Conservation (phyloP, 139 green algal species). For the Nannochloris sp. region DNA sequence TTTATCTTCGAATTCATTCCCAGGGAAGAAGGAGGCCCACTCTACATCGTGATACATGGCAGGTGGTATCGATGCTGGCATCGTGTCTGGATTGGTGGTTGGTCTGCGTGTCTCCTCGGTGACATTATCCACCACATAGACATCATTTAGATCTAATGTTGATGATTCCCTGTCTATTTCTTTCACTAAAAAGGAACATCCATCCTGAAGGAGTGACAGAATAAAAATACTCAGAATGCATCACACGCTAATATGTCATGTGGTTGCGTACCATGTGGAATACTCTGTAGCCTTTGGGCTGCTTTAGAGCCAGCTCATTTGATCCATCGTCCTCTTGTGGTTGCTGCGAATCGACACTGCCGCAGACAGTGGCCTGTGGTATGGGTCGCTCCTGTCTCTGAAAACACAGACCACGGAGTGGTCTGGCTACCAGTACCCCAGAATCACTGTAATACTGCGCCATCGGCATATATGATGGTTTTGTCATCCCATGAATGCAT, state of each 20-base stretch:
- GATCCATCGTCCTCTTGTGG: neutral
- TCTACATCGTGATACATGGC: neutral
- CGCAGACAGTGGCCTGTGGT: neutral
- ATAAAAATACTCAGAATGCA: neutral
- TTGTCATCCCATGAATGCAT: too few species aligned
- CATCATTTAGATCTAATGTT: too few species aligned
- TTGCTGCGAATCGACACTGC: neutral
- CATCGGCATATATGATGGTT: too few species aligned
- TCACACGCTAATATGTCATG: neutral
- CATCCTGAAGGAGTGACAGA: neutral
- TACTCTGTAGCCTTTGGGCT: neutral
- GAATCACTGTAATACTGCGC: too few species aligned
- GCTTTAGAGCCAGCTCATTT: neutral
- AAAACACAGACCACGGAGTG: too few species aligned
- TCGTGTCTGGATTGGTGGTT: neutral
- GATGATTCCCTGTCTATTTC: neutral
- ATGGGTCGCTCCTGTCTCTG: too few species aligned
- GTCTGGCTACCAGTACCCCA: too few species aligned
- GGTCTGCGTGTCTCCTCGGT: neutral
- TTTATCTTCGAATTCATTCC: slow-evolving; percentile 5
- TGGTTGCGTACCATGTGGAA: neutral
- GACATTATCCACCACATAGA: too few species aligned
- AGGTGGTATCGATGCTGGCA: slow-evolving; percentile 1
- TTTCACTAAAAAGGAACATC: slow-evolving; percentile 5
- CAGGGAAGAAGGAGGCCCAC: neutral